phyloP scores from a whole-genome alignment of 352 stramenopile genomes.

The Plasmopara halstedii region DNA sequence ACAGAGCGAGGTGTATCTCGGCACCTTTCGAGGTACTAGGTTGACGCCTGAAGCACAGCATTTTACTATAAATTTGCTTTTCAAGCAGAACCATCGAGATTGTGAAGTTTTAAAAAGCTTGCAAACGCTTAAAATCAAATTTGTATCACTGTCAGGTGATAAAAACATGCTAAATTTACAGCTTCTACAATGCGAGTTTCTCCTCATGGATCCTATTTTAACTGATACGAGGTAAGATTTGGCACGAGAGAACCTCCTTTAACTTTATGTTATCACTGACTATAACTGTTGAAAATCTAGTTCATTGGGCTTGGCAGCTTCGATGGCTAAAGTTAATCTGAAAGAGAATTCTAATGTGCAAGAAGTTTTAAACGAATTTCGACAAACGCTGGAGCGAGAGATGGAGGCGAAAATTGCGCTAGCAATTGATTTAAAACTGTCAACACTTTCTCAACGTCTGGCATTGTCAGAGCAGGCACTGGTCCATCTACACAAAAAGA shows the following conservation, averaged over 20 bases:
- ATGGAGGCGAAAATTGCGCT: conserved; percentile 60
- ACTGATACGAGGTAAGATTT: conserved; percentile 12
- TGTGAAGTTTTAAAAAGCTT: conserved; percentile 52
- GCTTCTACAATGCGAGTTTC: conserved; percentile 34
- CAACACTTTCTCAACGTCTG: conserved; percentile 43
- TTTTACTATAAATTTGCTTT: conserved; percentile 42
- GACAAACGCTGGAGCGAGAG: conserved; percentile 55
- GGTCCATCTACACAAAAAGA: conserved; percentile 51
- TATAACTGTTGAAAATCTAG: conserved; percentile 7
- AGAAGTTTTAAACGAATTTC: conserved; percentile 36
- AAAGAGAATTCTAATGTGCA: conserved; percentile 17
- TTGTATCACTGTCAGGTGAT: conserved; percentile 57
- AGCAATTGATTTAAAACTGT: conserved; percentile 53
- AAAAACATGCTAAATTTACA: conserved; percentile 39
- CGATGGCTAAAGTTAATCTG: conserved; percentile 13
- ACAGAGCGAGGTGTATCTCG: conserved; percentile 58
- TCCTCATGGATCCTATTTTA: conserved; percentile 17
- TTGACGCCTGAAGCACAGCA: conserved; percentile 9
- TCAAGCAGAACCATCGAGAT: conserved; percentile 34
- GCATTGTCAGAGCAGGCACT: conserved; percentile 58
- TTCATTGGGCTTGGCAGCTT: conserved; percentile 8
- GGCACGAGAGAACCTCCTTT: too few species aligned
- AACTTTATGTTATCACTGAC: neutral
- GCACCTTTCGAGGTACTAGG: conserved; percentile 51
- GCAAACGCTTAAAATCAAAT: conserved; percentile 50